Percentiles rank a stretch among this genome's conserved stretches.
Evolutionary conservation across 345 rosid species (phyloP).

Genomic region (Physaria fendleri): DNA sequence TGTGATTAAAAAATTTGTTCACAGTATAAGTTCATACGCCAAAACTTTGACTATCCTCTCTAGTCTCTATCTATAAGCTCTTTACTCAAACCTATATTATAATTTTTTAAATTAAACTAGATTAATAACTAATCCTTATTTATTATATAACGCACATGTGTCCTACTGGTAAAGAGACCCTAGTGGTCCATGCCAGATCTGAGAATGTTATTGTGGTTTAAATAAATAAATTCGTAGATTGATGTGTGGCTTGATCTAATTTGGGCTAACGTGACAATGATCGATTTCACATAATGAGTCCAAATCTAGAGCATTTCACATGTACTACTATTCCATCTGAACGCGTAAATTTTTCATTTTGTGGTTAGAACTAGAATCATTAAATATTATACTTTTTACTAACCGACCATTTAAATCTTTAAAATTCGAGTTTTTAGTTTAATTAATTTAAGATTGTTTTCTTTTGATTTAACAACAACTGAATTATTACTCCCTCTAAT

Average conservation of each 20-base stretch:
- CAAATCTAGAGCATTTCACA: conserved; percentile 1
- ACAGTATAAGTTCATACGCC: conserved; percentile 18
- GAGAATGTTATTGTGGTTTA: conserved; percentile 2
- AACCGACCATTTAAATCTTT: too few species aligned
- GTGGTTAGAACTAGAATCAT: too few species aligned
- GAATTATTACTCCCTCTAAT: too few species aligned
- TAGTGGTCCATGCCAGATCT: conserved; percentile 4
- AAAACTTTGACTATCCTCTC: conserved; percentile 17
- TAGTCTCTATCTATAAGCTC: too few species aligned
- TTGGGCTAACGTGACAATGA: neutral
- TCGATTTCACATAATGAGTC: conserved; percentile 21
- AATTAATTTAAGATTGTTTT: too few species aligned
- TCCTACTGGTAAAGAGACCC: neutral
- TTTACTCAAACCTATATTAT: neutral
- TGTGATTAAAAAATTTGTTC: conserved; percentile 8
- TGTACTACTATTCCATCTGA: too few species aligned
- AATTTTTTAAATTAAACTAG: neutral
- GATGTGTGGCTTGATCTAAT: neutral
- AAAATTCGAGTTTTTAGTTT: too few species aligned
- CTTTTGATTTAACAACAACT: too few species aligned
- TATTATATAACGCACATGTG: conserved; percentile 16
- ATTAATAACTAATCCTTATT: neutral
- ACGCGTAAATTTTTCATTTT: too few species aligned
- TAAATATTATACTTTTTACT: too few species aligned
- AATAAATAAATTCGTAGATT: neutral